phyloP scores from a whole-genome alignment of 164 flowering plant genomes.

The Nymphaea thermarum region DNA sequence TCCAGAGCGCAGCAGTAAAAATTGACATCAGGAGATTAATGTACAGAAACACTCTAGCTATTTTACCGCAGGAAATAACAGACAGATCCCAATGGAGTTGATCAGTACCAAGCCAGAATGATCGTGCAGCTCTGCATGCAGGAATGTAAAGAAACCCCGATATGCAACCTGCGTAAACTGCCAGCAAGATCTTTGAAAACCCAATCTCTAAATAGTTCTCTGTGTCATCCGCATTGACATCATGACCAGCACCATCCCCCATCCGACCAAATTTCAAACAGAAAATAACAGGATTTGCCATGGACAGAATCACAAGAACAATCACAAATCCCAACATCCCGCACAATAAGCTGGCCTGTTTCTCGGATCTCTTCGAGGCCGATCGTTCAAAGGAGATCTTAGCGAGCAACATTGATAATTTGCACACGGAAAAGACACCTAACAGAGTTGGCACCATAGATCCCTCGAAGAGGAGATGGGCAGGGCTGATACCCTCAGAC shows the following conservation, averaged over 20 bases:
- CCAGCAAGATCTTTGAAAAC: conserved; percentile 28
- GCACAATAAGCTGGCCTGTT: conserved; percentile 43
- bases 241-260: conserved; percentile 11
- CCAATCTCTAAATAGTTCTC: conserved; percentile 15
- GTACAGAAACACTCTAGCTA: conserved; percentile 46
- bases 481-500: conserved; percentile 17
- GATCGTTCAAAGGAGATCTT: conserved; percentile 59
- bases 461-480: conserved; percentile 22
- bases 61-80: conserved; percentile 57
- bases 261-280: conserved; percentile 41
- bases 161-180: conserved; percentile 40
- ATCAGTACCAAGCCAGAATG: conserved; percentile 95
- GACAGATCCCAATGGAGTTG: conserved; percentile 63
- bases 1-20: conserved; percentile 72
- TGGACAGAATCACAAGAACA: conserved; percentile 26
- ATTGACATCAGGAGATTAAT: conserved; percentile 21
- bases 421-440: conserved; percentile 26
- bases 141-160: conserved; percentile 55
- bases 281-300: conserved; percentile 19
- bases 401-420: conserved; percentile 20
- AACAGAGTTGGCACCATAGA: conserved; percentile 39
- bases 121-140: conserved; percentile 40
- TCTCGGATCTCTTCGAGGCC: conserved; percentile 68
- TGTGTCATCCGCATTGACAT: neutral
- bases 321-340: conserved; percentile 51